phyloP scores from a whole-genome alignment of 2,329 filamentous ascomycete genomes.

The Fusarium begoniae region DNA sequence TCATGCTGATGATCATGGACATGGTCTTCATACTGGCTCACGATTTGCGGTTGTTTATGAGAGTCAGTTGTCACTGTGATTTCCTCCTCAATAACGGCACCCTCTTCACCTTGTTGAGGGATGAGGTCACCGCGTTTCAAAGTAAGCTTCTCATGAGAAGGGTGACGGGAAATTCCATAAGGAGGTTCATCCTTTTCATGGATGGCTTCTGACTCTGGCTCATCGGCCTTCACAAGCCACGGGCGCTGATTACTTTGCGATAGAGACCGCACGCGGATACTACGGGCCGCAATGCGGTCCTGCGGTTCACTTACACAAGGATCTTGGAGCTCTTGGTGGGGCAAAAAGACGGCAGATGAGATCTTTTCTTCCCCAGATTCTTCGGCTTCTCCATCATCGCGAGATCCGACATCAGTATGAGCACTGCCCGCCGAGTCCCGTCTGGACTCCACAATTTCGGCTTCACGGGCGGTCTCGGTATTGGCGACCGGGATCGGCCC shows the following conservation, averaged over 20 bases:
- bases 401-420: constrained; percentile 48
- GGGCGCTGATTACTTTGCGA: constrained; percentile 54
- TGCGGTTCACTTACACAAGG: constrained; percentile 44
- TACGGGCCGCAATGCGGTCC: constrained; percentile 53
- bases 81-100: constrained; percentile 53
- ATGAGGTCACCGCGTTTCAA: constrained; percentile 45
- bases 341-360: constrained; percentile 84
- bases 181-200: constrained; percentile 36
- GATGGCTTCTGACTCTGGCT: constrained; percentile 51
- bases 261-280: constrained; percentile 57
- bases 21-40: constrained; percentile 57
- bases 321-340: constrained; percentile 69
- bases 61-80: constrained; percentile 49
- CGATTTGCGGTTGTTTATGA: constrained; percentile 48
- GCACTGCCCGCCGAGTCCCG: constrained; percentile 52
- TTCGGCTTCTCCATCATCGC: constrained; percentile 51
- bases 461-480: constrained; percentile 34
- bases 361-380: constrained; percentile 85
- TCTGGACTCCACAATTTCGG: constrained; percentile 45
- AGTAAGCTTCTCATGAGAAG: constrained; percentile 44
- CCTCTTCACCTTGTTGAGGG: constrained; percentile 50
- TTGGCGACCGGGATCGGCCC: constrained; percentile 38
- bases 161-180: constrained; percentile 38
- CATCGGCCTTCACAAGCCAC: constrained; percentile 68
- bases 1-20: constrained; percentile 62